Evolutionary conservation across 2,329 filamentous ascomycete species (phyloP), one percentile per base, ranked within the genome.

Genomic region (Pseudovirgaria hyperparasitica): DNA sequence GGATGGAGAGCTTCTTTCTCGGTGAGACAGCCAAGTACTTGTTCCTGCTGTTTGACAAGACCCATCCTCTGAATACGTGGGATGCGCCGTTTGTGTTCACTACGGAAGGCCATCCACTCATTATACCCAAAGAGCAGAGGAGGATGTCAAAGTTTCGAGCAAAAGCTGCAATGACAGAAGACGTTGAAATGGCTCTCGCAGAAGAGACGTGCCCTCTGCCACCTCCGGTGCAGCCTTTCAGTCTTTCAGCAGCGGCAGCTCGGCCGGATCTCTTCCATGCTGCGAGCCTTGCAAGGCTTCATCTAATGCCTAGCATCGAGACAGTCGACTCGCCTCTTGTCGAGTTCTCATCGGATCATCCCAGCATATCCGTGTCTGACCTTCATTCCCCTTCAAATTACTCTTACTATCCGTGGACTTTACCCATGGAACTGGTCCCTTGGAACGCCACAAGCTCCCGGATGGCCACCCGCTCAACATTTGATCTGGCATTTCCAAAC

Each of bases 1-100:
- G 90, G 18, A 96, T 96, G 90, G 90, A 98, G 55, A 96, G 87
- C 50, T 98, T 96, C 64, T 96, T 96, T 46, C 66, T 98, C 1
- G 87, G 90, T 9, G 90, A 98, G 55, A 98, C 90, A 2, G 77
- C 84, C 23, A 94, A 96, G 54, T 98, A 98, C 52, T 63, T 98
- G 36, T 96, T 92, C 50, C 61, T 98, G 29, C 70, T 96, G 3
- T 96, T 92, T 51, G 82, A 92, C 38, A 68, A 76, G 4, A 67
- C 75, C 9, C 90, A 96, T 54, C 84, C 86, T 1, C 59, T 98
- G 22, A 96, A 96, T 53, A 76, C 72, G 12, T 60, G 92, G 20
- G 90, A 96, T 52, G 75, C 76, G 0, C 74, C 86, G 0, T 92
- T 79, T 50, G 87, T 98, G 9, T 96, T 98, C 50, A 90, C 82